Conservation (phyloP, 371 early-diverging fungal species). For the Mortierella sp. region DNA sequence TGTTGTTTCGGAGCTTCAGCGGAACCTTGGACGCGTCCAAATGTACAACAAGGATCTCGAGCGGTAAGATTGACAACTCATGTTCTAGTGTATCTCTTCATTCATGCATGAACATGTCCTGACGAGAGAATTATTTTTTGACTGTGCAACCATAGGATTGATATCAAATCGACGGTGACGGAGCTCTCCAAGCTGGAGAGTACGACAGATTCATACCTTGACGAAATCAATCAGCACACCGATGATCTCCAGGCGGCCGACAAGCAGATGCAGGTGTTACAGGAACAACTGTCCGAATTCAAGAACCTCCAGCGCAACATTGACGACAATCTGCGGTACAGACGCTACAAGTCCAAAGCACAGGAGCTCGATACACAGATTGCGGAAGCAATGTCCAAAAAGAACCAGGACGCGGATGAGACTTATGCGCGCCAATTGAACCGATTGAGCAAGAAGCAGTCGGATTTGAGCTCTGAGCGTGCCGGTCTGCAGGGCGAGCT, state of each 20-base stretch:
- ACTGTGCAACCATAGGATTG: slow-evolving; percentile 19
- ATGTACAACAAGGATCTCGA: slow-evolving; percentile 59
- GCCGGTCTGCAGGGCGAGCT: slow-evolving; percentile 88
- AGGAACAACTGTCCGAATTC: slow-evolving; percentile 64
- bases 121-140: too few relatives aligned
- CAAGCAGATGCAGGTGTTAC: slow-evolving; percentile 59
- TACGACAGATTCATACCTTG: slow-evolving; percentile 33
- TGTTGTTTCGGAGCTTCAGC: slow-evolving; percentile 50
- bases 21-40: slow-evolving; percentile 60
- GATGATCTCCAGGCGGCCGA: slow-evolving; percentile 31
- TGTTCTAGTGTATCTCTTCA: not conserved
- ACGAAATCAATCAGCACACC: slow-evolving; percentile 44
- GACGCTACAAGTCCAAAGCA: slow-evolving; percentile 60
- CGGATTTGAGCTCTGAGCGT: slow-evolving; percentile 68
- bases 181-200: slow-evolving; percentile 44
- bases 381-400: slow-evolving; percentile 48
- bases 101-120: not conserved
- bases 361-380: slow-evolving; percentile 58
- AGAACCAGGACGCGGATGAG: slow-evolving; percentile 35
- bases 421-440: slow-evolving; percentile 57
- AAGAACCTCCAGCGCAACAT: slow-evolving; percentile 71
- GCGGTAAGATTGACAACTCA: slow-evolving; percentile 43
- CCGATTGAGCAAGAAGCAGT: slow-evolving; percentile 61
- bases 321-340: slow-evolving; percentile 76
- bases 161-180: slow-evolving; percentile 24